phyloP scores from a whole-genome alignment of 192 early-diverging fungal species.

The Podila epicladia region DNA sequence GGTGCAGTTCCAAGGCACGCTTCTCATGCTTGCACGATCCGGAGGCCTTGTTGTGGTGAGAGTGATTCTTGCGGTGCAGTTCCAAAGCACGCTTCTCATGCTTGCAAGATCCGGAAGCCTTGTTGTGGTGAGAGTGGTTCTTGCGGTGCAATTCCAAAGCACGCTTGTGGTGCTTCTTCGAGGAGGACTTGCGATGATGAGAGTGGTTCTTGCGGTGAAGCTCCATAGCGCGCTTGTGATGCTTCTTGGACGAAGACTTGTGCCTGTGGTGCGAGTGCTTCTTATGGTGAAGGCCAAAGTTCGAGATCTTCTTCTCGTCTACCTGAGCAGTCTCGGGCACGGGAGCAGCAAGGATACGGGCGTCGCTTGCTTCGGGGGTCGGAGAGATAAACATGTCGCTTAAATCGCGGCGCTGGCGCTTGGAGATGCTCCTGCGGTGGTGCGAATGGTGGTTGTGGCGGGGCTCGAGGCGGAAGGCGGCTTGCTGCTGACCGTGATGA shows the following conservation, averaged over 20 bases:
- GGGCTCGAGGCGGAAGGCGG: slow-evolving; percentile 26
- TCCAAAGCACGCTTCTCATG: not conserved
- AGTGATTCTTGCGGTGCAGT: not conserved
- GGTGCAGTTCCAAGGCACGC: not conserved
- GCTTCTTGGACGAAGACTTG: slow-evolving; percentile 4
- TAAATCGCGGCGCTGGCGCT: slow-evolving; percentile 17
- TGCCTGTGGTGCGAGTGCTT: not conserved
- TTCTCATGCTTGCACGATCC: not conserved
- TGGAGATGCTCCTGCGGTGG: slow-evolving; percentile 15
- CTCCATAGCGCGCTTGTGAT: slow-evolving; percentile 5
- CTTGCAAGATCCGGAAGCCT: not conserved
- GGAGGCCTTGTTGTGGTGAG: not conserved
- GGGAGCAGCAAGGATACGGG: not conserved
- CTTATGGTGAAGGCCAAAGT: slow-evolving; percentile 1
- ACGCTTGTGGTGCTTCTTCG: not conserved
- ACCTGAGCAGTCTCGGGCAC: not conserved
- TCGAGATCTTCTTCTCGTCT: not conserved
- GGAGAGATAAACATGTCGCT: not conserved
- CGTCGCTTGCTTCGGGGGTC: not conserved
- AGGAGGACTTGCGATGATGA: not conserved
- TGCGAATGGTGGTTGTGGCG: slow-evolving; percentile 7
- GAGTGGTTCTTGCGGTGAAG: not conserved
- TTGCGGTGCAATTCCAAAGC: not conserved
- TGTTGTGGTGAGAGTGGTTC: not conserved
- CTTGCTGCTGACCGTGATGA: slow-evolving; percentile 11